Percentiles rank a stretch among this genome's conserved stretches.
These are phyloP conservation scores for Jaltomata sinuosa DNA, from an alignment of 257 asterid genomes.

Conservation along the genomic window DNA sequence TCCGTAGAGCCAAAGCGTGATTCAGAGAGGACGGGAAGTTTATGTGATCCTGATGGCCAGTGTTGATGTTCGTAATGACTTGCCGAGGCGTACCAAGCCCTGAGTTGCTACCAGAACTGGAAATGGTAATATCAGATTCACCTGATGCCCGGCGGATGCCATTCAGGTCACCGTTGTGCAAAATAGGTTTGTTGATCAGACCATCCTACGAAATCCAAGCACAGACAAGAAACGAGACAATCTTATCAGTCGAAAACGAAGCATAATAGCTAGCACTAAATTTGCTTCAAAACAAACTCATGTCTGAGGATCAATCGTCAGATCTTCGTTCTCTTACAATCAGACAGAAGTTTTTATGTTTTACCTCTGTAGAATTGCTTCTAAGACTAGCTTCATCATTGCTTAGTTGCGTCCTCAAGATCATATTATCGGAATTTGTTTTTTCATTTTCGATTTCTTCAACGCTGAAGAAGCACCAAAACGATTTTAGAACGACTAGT, in stretches of 20 bases:
- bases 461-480: conserved; percentile 26
- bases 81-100: conserved; percentile 56
- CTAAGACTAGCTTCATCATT: conserved; percentile 27
- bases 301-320: not conserved
- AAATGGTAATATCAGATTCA: conserved; percentile 80
- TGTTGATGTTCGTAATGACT: conserved; percentile 23
- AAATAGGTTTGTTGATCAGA: not conserved
- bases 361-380: conserved; percentile 43
- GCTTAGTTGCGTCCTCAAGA: conserved; percentile 54
- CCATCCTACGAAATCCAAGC: not conserved
- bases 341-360: not conserved
- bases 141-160: conserved; percentile 38
- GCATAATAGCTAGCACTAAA: not conserved
- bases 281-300: not conserved
- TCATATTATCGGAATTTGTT: conserved; percentile 35
- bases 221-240: not conserved
- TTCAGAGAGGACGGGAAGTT: conserved; percentile 18
- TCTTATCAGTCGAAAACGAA: not conserved
- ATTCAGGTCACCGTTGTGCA: not conserved
- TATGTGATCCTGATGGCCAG: conserved; percentile 17
- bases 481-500: not conserved
- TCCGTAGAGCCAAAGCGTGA: not conserved
- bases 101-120: conserved; percentile 70
- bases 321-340: not conserved
- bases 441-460: conserved; percentile 54